Percentiles rank a stretch among this genome's conserved stretches.
phyloP scores from a whole-genome alignment of 768 basidiomycete genomes.

The Terana coerulea region DNA sequence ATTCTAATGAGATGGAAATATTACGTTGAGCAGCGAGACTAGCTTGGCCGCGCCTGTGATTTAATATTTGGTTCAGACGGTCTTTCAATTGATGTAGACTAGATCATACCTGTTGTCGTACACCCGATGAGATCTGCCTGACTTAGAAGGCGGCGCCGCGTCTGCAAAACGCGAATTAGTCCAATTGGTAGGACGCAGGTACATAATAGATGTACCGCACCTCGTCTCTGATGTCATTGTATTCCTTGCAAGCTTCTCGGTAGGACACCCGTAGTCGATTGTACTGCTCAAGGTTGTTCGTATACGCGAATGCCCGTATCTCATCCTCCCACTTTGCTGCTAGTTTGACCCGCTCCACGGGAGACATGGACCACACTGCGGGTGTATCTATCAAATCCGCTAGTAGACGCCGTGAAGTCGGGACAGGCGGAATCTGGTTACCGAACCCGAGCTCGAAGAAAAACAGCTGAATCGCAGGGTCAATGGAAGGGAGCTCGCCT shows the following conservation, averaged over 20 bases:
- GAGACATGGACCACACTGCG: slow-evolving; percentile 15
- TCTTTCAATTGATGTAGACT: background rate
- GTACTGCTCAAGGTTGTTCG: slow-evolving; percentile 15
- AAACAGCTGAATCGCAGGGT: background rate
- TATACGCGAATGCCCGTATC: slow-evolving; percentile 13
- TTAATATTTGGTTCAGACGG: background rate
- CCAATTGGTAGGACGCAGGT: background rate
- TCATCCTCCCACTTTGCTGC: slow-evolving; percentile 18
- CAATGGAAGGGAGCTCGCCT: background rate
- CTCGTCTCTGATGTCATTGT: slow-evolving; percentile 26
- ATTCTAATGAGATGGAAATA: background rate
- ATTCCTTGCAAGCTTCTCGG: slow-evolving; percentile 17
- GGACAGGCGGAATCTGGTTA: slow-evolving; percentile 3
- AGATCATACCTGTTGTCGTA: slow-evolving; percentile 63
- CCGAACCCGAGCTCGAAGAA: slow-evolving; percentile 17
- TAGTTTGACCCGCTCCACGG: slow-evolving; percentile 11
- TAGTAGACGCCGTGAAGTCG: background rate
- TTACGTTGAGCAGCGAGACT: slow-evolving; percentile 43
- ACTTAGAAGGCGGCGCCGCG: slow-evolving; percentile 49
- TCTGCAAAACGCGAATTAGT: slow-evolving; percentile 32
- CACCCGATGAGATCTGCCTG: slow-evolving; percentile 66
- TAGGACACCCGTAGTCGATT: slow-evolving; percentile 18
- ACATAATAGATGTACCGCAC: slow-evolving; percentile 4
- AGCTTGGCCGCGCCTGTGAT: slow-evolving; percentile 64
- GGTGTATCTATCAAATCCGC: background rate